phyloP scores from a whole-genome alignment of 2,329 filamentous ascomycete genomes.

The Exophiala sp. region DNA sequence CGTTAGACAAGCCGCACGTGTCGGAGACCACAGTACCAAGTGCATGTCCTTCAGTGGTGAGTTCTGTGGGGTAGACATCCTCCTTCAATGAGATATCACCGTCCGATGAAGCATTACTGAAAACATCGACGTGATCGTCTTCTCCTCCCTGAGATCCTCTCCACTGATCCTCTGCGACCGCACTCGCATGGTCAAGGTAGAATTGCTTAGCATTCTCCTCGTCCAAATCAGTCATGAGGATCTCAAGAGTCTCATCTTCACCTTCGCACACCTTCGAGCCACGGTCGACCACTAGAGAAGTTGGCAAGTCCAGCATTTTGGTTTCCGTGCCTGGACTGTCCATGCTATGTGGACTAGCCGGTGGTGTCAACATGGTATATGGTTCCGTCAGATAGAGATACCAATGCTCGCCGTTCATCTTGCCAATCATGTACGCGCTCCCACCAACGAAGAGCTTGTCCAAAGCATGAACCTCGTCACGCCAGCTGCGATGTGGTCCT shows the following conservation, averaged over 20 bases:
- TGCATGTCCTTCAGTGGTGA: slow-evolving; percentile 90
- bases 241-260: slow-evolving; percentile 55
- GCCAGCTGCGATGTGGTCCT: slow-evolving; percentile 95
- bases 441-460: slow-evolving; percentile 89
- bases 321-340: slow-evolving; percentile 53
- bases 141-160: slow-evolving; percentile 65
- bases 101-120: slow-evolving; percentile 68
- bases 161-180: slow-evolving; percentile 79
- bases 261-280: slow-evolving; percentile 29
- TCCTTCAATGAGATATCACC: slow-evolving; percentile 58
- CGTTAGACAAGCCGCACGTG: slow-evolving; percentile 78
- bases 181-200: slow-evolving; percentile 77
- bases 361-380: slow-evolving; percentile 73
- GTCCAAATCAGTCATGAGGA: slow-evolving; percentile 67
- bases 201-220: slow-evolving; percentile 65
- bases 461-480: slow-evolving; percentile 87
- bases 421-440: slow-evolving; percentile 98
- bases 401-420: slow-evolving; percentile 99
- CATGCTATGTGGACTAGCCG: slow-evolving; percentile 63
- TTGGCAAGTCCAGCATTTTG: slow-evolving; percentile 56
- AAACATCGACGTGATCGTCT: slow-evolving; percentile 65
- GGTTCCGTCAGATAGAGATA: slow-evolving; percentile 95
- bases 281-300: slow-evolving; percentile 27
- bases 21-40: slow-evolving; percentile 91
- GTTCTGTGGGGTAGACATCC: slow-evolving; percentile 62